These are phyloP conservation scores for Lagenidium giganteum DNA, from an alignment of 352 stramenopile genomes.

Conservation along the genomic window DNA sequence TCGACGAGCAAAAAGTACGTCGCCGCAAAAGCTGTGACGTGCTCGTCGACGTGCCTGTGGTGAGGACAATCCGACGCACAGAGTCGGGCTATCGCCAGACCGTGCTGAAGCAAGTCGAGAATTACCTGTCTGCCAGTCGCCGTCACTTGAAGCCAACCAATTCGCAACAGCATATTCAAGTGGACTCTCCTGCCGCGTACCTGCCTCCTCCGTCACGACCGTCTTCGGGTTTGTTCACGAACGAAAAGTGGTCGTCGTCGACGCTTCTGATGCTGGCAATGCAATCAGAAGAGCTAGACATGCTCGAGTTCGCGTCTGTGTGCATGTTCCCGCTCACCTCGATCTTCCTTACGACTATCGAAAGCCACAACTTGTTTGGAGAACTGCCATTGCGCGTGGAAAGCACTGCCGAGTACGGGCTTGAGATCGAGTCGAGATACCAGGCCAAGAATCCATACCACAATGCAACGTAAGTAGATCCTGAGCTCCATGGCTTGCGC, in stretches of 20 bases:
- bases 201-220: neutral
- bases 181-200: neutral
- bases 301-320: conserved; percentile 37
- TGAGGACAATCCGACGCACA: conserved; percentile 36
- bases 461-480: conserved; percentile 55
- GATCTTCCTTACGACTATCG: conserved; percentile 56
- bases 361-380: conserved; percentile 57
- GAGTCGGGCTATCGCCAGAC: conserved; percentile 46
- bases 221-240: conserved; percentile 1
- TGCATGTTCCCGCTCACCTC: conserved; percentile 56
- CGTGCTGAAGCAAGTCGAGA: conserved; percentile 47
- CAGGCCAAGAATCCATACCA: conserved; percentile 76
- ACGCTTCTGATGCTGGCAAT: conserved; percentile 26
- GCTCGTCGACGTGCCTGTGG: conserved; percentile 4
- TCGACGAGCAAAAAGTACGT: conserved; percentile 43
- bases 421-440: conserved; percentile 67
- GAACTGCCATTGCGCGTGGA: conserved; percentile 49
- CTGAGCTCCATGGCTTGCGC: neutral
- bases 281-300: conserved; percentile 37
- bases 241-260: conserved; percentile 30
- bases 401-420: conserved; percentile 37
- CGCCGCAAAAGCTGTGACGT: conserved; percentile 29
- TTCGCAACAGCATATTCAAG: neutral
- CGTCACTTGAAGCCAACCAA: neutral
- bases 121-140: conserved; percentile 23